Evolutionary conservation across 164 flowering plant genomes (phyloP).

Genomic region (Aristolochia contorta): DNA sequence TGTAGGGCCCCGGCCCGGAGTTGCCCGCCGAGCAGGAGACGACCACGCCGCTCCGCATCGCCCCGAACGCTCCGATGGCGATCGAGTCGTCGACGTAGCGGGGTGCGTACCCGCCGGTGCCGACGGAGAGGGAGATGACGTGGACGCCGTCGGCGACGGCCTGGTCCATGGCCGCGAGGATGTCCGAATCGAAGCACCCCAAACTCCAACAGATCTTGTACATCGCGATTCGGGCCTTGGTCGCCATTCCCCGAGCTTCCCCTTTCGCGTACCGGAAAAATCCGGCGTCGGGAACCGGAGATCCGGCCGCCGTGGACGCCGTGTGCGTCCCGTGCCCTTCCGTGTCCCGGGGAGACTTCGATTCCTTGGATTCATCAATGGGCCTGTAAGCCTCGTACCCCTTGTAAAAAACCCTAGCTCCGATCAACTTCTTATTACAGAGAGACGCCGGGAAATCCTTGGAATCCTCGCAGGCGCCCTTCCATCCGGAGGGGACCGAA

Average conservation of each 20-base stretch:
- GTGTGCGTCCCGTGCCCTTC: constrained; percentile 95
- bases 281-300: constrained; percentile 49
- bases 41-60: constrained; percentile 48
- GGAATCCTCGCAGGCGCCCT: constrained; percentile 42
- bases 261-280: constrained; percentile 48
- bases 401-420: constrained; percentile 48
- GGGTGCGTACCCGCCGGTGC: constrained; percentile 44
- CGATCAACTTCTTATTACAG: constrained; percentile 71
- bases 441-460: constrained; percentile 33
- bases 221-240: constrained; percentile 33
- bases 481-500: constrained; percentile 48
- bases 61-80: constrained; percentile 83
- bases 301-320: constrained; percentile 80
- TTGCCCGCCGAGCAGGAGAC: constrained; percentile 91
- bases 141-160: constrained; percentile 64
- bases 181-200: constrained; percentile 22
- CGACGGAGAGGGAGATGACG: constrained; percentile 80
- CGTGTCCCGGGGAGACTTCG: constrained; percentile 69
- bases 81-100: constrained; percentile 58
- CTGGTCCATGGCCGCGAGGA: constrained; percentile 22
- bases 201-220: constrained; percentile 24
- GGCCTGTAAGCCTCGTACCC: constrained; percentile 38
- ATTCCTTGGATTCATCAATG: constrained; percentile 33
- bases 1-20: constrained; percentile 60
- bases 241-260: constrained; percentile 75